Base-by-base conservation (phyloP, 257 asterid species). In the Eucommia ulmoides region DNA sequence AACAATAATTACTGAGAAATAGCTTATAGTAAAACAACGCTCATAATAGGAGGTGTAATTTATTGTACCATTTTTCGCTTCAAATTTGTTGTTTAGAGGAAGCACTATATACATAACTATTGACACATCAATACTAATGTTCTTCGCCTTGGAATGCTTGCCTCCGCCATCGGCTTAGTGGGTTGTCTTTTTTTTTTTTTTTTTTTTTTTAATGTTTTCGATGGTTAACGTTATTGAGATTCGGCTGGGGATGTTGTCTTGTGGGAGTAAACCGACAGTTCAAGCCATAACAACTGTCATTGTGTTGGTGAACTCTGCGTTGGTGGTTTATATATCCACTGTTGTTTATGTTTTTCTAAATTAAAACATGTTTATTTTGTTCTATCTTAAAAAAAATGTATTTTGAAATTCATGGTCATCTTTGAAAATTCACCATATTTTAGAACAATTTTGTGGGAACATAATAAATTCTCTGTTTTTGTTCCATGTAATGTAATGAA, bases 21-120 rank as follows among this genome's bases (percentile, higher is more conserved):
- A 54, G 22, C 24, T 42, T n/a, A 52, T 68, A 82, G 71, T 54
- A 70, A 74, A 23, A 19, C 51, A 14, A 35, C 14, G 60, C n/a
- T n/a, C n/a, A n/a, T n/a, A n/a, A n/a, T n/a, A n/a, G n/a, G n/a
- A n/a, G n/a, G n/a, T n/a, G n/a, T n/a, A n/a, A n/a, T n/a, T n/a
- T n/a, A n/a, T n/a, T n/a, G n/a, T n/a, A n/a, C n/a, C n/a, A n/a
- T n/a, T n/a, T n/a, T n/a, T n/a, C n/a, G n/a, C n/a, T n/a, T n/a
- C n/a, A n/a, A n/a, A n/a, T n/a, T n/a, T n/a, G n/a, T n/a, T n/a
- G n/a, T n/a, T n/a, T n/a, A n/a, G n/a, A n/a, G n/a, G n/a, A n/a
- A n/a, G n/a, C n/a, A n/a, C n/a, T n/a, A n/a, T n/a, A n/a, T n/a
- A n/a, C n/a, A n/a, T n/a, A n/a, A n/a, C n/a, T n/a, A n/a, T n/a